Percentiles rank a stretch among this genome's conserved stretches.
Conservation (phyloP, 768 basidiomycete species). For the Psilocybe tampanensis region DNA sequence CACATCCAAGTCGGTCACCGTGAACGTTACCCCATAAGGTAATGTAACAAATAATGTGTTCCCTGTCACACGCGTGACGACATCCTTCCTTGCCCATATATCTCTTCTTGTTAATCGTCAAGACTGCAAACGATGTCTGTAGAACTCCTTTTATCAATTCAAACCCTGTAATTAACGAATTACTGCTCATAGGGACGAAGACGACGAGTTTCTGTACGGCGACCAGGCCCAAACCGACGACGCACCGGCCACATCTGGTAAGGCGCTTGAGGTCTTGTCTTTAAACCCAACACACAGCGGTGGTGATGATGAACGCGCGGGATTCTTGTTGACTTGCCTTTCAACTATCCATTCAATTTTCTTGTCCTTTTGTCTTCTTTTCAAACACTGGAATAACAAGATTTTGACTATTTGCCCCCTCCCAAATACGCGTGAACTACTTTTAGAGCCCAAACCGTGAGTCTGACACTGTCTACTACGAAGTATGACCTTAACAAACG, state of each 20-base stretch:
- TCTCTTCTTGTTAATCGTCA: background rate
- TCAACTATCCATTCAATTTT: constrained; percentile 25
- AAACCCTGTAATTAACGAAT: background rate
- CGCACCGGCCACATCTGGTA: constrained; percentile 46
- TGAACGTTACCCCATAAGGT: background rate
- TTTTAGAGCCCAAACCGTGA: constrained; percentile 67
- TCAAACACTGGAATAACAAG: constrained; percentile 37
- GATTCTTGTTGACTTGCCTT: background rate
- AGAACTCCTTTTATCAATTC: background rate
- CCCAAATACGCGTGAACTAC: constrained; percentile 39
- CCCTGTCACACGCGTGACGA: background rate
- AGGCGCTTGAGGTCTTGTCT: constrained; percentile 32
- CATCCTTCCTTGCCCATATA: background rate
- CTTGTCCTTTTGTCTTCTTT: constrained; percentile 34
- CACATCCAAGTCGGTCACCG: too few species aligned
- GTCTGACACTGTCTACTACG: constrained; percentile 33
- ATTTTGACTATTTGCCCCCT: constrained; percentile 39
- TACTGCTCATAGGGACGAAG: constrained; percentile 61
- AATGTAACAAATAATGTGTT: background rate
- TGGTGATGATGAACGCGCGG: background rate
- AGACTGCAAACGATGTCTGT: constrained; percentile 5
- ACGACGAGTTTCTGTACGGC: constrained; percentile 82
- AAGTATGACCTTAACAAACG: constrained; percentile 14
- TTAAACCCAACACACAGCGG: constrained; percentile 2
- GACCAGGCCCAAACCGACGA: constrained; percentile 41